Conservation (phyloP, 352 stramenopile species). For the Plasmopara halstedii region DNA sequence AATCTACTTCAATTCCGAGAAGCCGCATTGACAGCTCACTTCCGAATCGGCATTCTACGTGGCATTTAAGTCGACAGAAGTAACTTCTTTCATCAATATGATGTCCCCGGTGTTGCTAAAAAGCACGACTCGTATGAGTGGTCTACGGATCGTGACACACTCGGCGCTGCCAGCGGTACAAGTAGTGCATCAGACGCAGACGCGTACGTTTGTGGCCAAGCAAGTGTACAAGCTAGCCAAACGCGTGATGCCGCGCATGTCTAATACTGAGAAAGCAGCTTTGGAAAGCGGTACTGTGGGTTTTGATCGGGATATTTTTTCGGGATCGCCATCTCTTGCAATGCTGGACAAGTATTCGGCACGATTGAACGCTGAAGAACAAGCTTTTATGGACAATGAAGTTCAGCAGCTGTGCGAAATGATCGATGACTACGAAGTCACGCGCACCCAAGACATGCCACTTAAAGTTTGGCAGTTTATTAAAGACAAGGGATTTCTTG, state of each 20-base stretch:
- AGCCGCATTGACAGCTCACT: conserved; percentile 15
- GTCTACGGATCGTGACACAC: conserved; percentile 17
- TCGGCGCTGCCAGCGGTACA: conserved; percentile 43
- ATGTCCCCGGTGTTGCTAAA: conserved; percentile 31
- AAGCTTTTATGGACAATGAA: conserved; percentile 94
- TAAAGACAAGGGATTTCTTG: conserved; percentile 94
- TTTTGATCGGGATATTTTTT: conserved; percentile 98
- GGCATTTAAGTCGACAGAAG: conserved; percentile 5
- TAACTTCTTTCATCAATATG: conserved; percentile 6
- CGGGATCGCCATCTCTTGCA: conserved; percentile 87
- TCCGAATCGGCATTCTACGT: conserved; percentile 15
- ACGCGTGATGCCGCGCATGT: conserved; percentile 94
- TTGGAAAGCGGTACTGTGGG: conserved; percentile 93
- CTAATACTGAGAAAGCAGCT: conserved; percentile 92
- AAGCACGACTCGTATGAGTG: conserved; percentile 17
- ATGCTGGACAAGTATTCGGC: conserved; percentile 92
- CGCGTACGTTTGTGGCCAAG: conserved; percentile 76
- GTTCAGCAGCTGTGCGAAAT: conserved; percentile 93
- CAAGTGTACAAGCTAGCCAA: conserved; percentile 91
- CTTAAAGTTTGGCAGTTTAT: conserved; percentile 94
- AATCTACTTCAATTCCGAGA: conserved; percentile 10
- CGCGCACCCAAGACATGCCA: conserved; percentile 88
- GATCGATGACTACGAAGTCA: conserved; percentile 94
- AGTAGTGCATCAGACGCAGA: conserved; percentile 52
- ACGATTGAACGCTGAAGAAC: conserved; percentile 89